Conservation (phyloP, 306 rosid genomes). For the Medicago ruthenica region DNA sequence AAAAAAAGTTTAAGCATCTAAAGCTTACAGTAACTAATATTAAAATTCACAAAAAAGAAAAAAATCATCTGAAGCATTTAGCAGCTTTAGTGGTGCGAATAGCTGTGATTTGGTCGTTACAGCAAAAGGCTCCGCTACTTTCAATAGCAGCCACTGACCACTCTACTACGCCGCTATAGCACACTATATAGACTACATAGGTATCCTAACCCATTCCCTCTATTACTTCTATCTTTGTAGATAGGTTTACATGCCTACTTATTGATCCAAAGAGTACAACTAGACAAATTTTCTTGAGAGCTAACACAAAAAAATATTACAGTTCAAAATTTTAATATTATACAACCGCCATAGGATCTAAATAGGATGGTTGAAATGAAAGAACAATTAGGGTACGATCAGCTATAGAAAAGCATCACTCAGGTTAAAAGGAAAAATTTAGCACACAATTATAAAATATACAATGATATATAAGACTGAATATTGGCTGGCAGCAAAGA, state of each 20-base stretch:
- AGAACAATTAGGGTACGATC: not conserved
- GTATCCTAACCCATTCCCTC: too few species aligned
- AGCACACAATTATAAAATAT: not conserved
- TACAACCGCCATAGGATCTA: not conserved
- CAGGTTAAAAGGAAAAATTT: not conserved
- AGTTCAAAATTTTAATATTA: constrained; percentile 5
- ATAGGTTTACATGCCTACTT: not conserved
- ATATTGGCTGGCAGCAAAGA: constrained; percentile 11
- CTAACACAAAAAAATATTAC: not conserved
- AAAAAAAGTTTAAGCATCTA: too few species aligned
- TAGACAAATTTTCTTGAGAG: constrained; percentile 18
- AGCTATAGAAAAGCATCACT: not conserved
- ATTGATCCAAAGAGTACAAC: not conserved
- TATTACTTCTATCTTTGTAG: not conserved
- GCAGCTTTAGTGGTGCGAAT: too few species aligned
- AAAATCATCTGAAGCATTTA: too few species aligned
- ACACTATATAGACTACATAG: too few species aligned
- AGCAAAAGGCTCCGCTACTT: not conserved
- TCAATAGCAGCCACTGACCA: not conserved
- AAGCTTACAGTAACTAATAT: too few species aligned
- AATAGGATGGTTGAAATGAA: not conserved
- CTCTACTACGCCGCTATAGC: too few species aligned
- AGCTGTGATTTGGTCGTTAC: too few species aligned
- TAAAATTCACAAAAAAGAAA: too few species aligned
- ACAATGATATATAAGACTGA: not conserved